Evolutionary conservation across 164 flowering plant genomes (phyloP).

Genomic region (Sedum album): DNA sequence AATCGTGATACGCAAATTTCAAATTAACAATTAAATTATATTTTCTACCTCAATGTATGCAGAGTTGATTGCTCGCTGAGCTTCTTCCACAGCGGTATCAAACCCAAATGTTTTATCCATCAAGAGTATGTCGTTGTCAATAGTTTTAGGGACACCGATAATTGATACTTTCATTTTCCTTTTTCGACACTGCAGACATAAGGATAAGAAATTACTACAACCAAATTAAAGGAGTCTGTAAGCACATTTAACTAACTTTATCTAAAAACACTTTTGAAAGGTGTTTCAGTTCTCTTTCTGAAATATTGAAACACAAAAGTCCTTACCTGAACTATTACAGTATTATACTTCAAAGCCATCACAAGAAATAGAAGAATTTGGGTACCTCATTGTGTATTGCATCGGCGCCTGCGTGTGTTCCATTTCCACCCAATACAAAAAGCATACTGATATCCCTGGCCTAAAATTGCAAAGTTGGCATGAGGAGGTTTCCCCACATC

Average conservation of each 20-base stretch:
- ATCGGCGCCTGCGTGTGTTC: slow-evolving; percentile 45
- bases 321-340: not conserved
- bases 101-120: slow-evolving; percentile 50
- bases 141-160: slow-evolving; percentile 41
- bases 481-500: not conserved
- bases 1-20: too few species aligned
- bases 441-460: slow-evolving; percentile 36
- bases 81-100: slow-evolving; percentile 46
- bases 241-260: not conserved
- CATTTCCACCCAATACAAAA: slow-evolving; percentile 38
- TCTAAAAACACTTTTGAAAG: not conserved
- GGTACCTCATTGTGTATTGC: slow-evolving; percentile 42
- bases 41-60: slow-evolving; percentile 38
- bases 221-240: not conserved
- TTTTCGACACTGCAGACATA: slow-evolving; percentile 26
- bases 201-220: not conserved
- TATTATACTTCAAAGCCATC: not conserved
- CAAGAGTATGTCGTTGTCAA: slow-evolving; percentile 39
- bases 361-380: not conserved
- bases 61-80: slow-evolving; percentile 43
- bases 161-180: slow-evolving; percentile 35
- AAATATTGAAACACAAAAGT: not conserved
- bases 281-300: not conserved
- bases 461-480: slow-evolving; percentile 13
- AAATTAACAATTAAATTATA: not conserved